These are phyloP conservation scores for Alternaria sp. DNA, from an alignment of 2,329 filamentous ascomycete species.

Conservation along the genomic window DNA sequence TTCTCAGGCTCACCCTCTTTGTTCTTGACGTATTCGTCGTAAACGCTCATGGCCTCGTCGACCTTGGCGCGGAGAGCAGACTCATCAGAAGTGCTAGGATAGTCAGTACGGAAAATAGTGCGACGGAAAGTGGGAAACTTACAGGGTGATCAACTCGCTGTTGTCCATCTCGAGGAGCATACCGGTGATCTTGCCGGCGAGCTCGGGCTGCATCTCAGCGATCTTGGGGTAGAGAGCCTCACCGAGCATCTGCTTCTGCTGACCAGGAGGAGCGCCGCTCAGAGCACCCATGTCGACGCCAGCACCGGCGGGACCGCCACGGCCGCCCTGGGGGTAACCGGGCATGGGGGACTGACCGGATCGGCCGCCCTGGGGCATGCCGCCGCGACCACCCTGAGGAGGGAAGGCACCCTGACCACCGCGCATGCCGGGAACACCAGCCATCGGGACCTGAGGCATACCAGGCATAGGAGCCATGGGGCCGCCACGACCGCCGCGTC, in stretches of 20 bases:
- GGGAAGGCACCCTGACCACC: constrained; percentile 48
- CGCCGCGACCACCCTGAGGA: constrained; percentile 49
- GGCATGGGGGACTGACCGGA: constrained; percentile 40
- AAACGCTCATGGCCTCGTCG: constrained; percentile 94
- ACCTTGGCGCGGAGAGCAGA: constrained; percentile 91
- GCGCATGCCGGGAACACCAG: constrained; percentile 50
- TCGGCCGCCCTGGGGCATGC: constrained; percentile 38
- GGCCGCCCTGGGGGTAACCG: constrained; percentile 42
- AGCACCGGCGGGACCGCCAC: constrained; percentile 27
- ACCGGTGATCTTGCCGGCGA: constrained; percentile 98
- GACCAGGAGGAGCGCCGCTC: constrained; percentile 63
- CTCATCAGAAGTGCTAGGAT: constrained; percentile 81
- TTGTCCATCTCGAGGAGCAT: constrained; percentile 99
- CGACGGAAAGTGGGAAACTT: constrained; percentile 59
- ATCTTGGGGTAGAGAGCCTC: constrained; percentile 99
- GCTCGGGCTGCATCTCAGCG: constrained; percentile 87
- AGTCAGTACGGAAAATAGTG: constrained; percentile 34
- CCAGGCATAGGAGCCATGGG: constrained; percentile 68
- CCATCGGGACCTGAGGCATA: constrained; percentile 73
- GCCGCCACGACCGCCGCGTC: constrained; percentile 66
- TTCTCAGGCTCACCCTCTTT: constrained; percentile 59
- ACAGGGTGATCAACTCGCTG: constrained; percentile 90
- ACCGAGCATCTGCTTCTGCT: constrained; percentile 99
- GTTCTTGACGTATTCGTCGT: constrained; percentile 97
- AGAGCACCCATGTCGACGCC: constrained; percentile 61